Base-by-base conservation (phyloP, 2,329 filamentous ascomycete species). In the Paraphaeosphaeria sporulosa region DNA sequence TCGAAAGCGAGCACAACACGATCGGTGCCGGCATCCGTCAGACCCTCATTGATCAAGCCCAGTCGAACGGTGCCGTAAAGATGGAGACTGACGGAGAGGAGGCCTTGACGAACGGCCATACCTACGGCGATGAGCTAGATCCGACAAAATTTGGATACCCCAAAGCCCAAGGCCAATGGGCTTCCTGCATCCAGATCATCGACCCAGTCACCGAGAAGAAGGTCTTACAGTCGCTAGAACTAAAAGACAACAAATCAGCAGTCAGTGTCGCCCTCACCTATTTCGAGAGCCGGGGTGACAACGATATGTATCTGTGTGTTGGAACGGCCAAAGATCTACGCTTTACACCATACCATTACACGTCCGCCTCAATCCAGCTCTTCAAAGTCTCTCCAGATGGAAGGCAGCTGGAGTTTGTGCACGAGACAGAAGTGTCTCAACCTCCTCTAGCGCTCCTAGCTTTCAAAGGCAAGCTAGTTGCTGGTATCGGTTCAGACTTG, bases 311-410 rank as follows among this genome's bases (percentile, higher is more conserved):
- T 80, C 83, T 99, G n/a, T 86, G 97, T 4, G 92, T 99, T 21
- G 96, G 95, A 53, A 97, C 94, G 1, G 94, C 91, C 2, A 96
- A 96, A 77, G 92, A 99, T 75, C 89, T 98, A 83, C 83, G 90
- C 17, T 85, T 94, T 59, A 92, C 86, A 64, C 93, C 94, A 10
- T 89, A 89, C 54, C 65, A 65, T 32, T 94, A 87, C 66, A 88
- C 86, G 0, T 89, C 89, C 62, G 95, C 94, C 0, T 97, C 90
- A 68, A 91, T 99, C 38, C 92, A 97, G 71, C 91, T 98, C 27
- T 99, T 97, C 78, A 89, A 93, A 44, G 92, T 99, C 76, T 87
- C 90, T 54, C 90, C 96, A 51, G 88, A 93, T 63, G 96, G 96
- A n/a, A 89, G 88, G 57, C 89, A 93, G 70, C 85, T 99, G 17